phyloP scores from a whole-genome alignment of 805 yeast species.

The Scheffersomyces ergatensis region DNA sequence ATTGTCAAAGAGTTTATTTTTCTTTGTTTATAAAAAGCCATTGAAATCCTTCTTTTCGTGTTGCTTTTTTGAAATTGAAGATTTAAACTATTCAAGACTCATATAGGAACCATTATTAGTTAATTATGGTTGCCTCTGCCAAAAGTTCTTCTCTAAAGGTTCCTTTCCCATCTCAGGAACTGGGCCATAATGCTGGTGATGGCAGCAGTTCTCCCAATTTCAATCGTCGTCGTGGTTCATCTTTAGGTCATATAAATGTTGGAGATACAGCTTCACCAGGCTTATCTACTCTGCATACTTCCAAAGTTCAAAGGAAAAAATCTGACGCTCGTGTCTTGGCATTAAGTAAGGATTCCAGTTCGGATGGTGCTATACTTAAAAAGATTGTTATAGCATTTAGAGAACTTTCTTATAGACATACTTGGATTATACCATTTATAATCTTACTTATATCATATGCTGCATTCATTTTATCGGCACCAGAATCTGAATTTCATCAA shows the following conservation, averaged over 20 bases:
- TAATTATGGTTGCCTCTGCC: no score
- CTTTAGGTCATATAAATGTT: conserved; percentile 70
- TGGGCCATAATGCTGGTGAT: no score
- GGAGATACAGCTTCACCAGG: conserved; percentile 70
- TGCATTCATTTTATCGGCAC: conserved; percentile 54
- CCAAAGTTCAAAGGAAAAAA: conserved; percentile 36
- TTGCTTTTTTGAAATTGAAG: no score
- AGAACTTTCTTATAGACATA: conserved; percentile 57
- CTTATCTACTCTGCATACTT: conserved; percentile 62
- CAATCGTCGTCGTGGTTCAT: conserved; percentile 52
- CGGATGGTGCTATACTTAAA: conserved; percentile 51
- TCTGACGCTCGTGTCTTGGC: conserved; percentile 30
- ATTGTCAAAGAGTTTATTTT: no score
- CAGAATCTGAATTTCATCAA: conserved; percentile 57
- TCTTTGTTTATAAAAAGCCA: no score
- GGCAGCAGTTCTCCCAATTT: not conserved
- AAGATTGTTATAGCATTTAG: conserved; percentile 58
- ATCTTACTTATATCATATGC: conserved; percentile 40
- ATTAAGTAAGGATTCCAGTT: conserved; percentile 21
- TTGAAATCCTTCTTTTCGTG: no score
- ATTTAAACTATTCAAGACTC: no score
- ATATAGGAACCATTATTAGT: no score
- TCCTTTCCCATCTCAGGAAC: no score
- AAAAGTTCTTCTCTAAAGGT: no score
- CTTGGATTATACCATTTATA: conserved; percentile 72